Percentiles rank a stretch among this genome's conserved stretches.
These are phyloP conservation scores for Lipomyces spencermartinsiae DNA, from an alignment of 805 yeast species.

Conservation along the genomic window DNA sequence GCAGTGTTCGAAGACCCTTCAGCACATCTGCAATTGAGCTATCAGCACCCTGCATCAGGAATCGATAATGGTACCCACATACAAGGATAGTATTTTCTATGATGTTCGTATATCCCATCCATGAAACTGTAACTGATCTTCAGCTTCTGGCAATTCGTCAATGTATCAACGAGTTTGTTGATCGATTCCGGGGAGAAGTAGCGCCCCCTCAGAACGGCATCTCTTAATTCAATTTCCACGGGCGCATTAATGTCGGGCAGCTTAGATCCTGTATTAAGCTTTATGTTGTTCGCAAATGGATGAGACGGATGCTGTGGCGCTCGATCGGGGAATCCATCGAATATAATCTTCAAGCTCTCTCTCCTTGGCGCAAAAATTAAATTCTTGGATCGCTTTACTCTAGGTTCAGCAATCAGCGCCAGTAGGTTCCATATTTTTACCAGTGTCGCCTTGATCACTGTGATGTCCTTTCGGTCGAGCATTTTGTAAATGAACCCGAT, in stretches of 20 bases:
- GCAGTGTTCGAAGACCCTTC: constrained; percentile 1
- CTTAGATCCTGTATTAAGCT: constrained; percentile 2
- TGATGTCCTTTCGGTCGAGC: neutral
- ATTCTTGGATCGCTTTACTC: neutral
- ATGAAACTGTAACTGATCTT: constrained; percentile 6
- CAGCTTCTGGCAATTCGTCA: neutral
- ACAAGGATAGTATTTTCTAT: constrained; percentile 11
- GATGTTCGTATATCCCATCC: constrained; percentile 3
- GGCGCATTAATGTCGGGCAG: constrained; percentile 8
- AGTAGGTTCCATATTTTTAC: constrained; percentile 8
- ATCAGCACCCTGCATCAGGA: neutral
- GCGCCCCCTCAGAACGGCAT: constrained; percentile 7
- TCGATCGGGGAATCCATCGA: neutral
- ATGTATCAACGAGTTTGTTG: neutral
- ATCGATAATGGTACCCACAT: neutral
- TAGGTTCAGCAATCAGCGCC: constrained; percentile 12
- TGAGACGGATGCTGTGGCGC: neutral
- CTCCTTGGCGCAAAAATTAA: constrained; percentile 4
- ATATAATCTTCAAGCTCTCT: constrained; percentile 4
- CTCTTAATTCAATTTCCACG: constrained; percentile 6
- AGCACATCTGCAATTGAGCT: neutral
- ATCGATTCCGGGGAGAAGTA: constrained; percentile 2
- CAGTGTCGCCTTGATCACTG: constrained; percentile 1
- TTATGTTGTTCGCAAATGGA: neutral
- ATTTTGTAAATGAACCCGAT: neutral